These are phyloP conservation scores for Cetraspora pellucida DNA, from an alignment of 192 early-diverging fungal species.

Conservation along the genomic window DNA sequence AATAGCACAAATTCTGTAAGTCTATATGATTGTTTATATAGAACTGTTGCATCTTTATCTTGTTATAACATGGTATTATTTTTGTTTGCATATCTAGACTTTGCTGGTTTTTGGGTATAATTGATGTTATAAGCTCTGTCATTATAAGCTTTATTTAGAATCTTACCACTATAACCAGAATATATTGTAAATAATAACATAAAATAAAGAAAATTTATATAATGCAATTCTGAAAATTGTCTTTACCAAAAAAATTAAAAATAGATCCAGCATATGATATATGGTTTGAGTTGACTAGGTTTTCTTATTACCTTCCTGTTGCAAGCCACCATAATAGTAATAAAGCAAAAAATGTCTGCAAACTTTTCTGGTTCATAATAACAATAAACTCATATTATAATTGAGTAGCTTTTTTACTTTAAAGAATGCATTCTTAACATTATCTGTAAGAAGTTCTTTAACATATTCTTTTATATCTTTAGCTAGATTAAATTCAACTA, in stretches of 20 bases:
- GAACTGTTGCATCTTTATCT: background rate
- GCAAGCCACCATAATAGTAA: conserved; percentile 17
- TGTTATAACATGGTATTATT: conserved; percentile 17
- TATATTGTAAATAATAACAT: background rate
- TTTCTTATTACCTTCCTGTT: conserved; percentile 12
- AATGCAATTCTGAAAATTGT: conserved; percentile 1
- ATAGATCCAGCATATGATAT: conserved; percentile 13
- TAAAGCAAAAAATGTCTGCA: conserved; percentile 20
- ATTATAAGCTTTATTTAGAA: conserved; percentile 10
- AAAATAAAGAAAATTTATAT: background rate
- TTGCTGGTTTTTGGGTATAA: conserved; percentile 12
- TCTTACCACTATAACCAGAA: conserved; percentile 11
- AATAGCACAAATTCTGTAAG: background rate
- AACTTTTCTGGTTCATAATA: conserved; percentile 20
- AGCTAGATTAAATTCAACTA: background rate
- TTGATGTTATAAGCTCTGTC: conserved; percentile 21
- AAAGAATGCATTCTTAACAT: conserved; percentile 13
- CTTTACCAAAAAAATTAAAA: conserved; percentile 21
- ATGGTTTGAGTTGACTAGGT: conserved; percentile 25
- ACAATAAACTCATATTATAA: conserved; percentile 2
- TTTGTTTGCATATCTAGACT: background rate
- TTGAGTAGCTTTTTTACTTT: conserved; percentile 6
- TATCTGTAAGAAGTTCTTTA: background rate
- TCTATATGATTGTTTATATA: conserved; percentile 14
- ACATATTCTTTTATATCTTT: conserved; percentile 17